phyloP scores from a whole-genome alignment of 768 basidiomycete genomes.

The Mycena epipterygia region DNA sequence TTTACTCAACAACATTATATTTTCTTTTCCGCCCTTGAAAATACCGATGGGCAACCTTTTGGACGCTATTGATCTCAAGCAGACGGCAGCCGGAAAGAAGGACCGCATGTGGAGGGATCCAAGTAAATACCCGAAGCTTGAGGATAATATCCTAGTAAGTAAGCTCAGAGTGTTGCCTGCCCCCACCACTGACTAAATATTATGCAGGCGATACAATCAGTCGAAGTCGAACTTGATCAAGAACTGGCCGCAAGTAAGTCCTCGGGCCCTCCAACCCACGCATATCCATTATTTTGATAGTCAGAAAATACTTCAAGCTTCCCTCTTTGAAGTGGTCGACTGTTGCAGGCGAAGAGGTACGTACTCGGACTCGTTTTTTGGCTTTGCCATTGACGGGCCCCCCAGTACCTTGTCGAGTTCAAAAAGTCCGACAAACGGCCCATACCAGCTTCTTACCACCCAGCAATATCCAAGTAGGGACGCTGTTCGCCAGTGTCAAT shows the following conservation, averaged over 20 bases:
- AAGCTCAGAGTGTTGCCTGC: background rate
- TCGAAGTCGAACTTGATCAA: constrained; percentile 79
- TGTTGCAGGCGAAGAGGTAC: constrained; percentile 79
- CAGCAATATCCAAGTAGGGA: constrained; percentile 71
- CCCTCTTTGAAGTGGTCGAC: constrained; percentile 81
- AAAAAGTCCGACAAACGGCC: constrained; percentile 67
- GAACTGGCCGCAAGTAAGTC: constrained; percentile 76
- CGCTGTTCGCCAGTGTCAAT: background rate
- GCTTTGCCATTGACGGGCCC: constrained; percentile 3
- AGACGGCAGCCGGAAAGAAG: constrained; percentile 76
- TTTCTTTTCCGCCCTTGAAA: constrained; percentile 75
- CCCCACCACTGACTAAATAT: constrained; percentile 13
- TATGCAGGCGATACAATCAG: constrained; percentile 71
- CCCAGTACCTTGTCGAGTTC: constrained; percentile 85
- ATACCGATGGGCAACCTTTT: constrained; percentile 68
- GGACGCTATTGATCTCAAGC: constrained; percentile 67
- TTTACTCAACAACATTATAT: constrained; percentile 79
- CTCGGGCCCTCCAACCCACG: background rate
- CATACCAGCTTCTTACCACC: constrained; percentile 69
- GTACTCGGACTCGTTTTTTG: constrained; percentile 22
- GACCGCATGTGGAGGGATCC: constrained; percentile 75
- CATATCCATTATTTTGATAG: constrained; percentile 51
- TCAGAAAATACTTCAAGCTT: constrained; percentile 78
- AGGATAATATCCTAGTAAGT: constrained; percentile 72
- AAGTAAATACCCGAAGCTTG: constrained; percentile 63